Conservation (phyloP, 495 filamentous ascomycete species). For the Aspergillus nanangensis region DNA sequence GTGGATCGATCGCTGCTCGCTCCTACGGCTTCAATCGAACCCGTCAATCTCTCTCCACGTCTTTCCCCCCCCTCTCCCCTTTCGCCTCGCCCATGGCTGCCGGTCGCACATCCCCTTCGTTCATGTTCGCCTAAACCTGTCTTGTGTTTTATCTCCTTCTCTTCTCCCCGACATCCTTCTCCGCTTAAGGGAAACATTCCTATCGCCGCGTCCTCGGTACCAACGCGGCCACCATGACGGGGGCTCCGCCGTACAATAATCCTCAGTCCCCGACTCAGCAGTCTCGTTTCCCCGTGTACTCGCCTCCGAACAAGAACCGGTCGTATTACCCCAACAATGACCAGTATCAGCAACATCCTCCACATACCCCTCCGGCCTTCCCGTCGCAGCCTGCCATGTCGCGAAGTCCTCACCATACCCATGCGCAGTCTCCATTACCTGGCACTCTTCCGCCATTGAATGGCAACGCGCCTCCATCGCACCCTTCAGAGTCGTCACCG, state of each 20-base stretch:
- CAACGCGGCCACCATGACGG: constrained; percentile 45
- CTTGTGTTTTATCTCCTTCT: no score
- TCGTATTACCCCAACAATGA: constrained; percentile 55
- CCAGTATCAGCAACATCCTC: constrained; percentile 49
- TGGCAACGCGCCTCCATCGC: constrained; percentile 44
- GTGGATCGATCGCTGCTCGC: not conserved
- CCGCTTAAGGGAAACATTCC: constrained; percentile 1
- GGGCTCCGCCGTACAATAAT: constrained; percentile 44
- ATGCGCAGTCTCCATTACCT: constrained; percentile 50
- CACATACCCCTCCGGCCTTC: constrained; percentile 49
- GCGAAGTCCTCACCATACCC: constrained; percentile 45
- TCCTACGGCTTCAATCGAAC: no score
- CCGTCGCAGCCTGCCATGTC: constrained; percentile 45
- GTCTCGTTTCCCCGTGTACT: constrained; percentile 34
- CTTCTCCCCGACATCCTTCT: constrained; percentile 3
- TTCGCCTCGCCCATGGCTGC: constrained; percentile 14
- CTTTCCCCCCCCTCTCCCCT: not conserved
- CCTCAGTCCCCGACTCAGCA: constrained; percentile 42
- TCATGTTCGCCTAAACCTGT: constrained; percentile 3
- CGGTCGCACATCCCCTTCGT: constrained; percentile 9
- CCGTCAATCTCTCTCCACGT: not conserved
- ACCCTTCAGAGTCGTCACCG: constrained; percentile 35
- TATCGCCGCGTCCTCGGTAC: constrained; percentile 26
- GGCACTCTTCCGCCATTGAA: constrained; percentile 46
- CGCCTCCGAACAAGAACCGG: constrained; percentile 45